These are phyloP conservation scores for Plasmodium cynomolgi DNA, from an alignment of 169 alveolate species.

Conservation along the genomic window DNA sequence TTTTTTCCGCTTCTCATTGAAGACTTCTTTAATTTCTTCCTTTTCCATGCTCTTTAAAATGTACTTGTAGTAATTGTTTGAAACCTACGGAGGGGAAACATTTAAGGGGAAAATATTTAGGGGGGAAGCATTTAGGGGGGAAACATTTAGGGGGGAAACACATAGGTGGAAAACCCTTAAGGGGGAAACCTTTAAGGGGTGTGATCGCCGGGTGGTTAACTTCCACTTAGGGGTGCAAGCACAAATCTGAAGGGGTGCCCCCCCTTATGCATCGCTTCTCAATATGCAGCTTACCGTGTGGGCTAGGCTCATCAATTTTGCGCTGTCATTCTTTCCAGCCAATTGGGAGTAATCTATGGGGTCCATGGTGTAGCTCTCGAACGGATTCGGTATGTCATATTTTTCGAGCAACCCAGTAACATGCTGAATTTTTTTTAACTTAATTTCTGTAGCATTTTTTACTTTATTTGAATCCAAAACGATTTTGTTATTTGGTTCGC, in stretches of 20 bases:
- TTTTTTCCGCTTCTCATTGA: conserved; percentile 60
- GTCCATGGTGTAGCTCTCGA: conserved; percentile 49
- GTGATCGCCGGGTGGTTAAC: background rate
- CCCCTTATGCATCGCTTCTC: background rate
- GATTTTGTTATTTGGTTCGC: conserved; percentile 26
- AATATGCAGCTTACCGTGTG: conserved; percentile 7
- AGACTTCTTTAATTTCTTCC: conserved; percentile 70
- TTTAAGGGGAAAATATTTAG: background rate
- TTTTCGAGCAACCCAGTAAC: conserved; percentile 75
- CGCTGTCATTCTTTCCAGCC: conserved; percentile 27
- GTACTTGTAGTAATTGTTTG: conserved; percentile 45
- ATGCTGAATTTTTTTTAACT: conserved; percentile 63
- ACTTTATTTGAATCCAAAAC: conserved; percentile 72
- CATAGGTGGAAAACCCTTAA: background rate
- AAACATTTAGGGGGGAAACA: background rate
- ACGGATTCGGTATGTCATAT: conserved; percentile 70
- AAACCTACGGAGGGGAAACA: conserved; percentile 9
- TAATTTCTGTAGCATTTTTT: conserved; percentile 67
- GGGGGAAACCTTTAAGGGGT: background rate
- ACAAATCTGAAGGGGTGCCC: background rate
- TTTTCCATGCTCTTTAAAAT: conserved; percentile 52
- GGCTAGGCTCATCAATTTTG: conserved; percentile 41
- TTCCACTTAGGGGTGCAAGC: background rate
- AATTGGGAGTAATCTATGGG: conserved; percentile 57
- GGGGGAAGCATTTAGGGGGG: no score